phyloP scores from a whole-genome alignment of 257 asterid genomes.

The Rauvolfia tetraphylla region DNA sequence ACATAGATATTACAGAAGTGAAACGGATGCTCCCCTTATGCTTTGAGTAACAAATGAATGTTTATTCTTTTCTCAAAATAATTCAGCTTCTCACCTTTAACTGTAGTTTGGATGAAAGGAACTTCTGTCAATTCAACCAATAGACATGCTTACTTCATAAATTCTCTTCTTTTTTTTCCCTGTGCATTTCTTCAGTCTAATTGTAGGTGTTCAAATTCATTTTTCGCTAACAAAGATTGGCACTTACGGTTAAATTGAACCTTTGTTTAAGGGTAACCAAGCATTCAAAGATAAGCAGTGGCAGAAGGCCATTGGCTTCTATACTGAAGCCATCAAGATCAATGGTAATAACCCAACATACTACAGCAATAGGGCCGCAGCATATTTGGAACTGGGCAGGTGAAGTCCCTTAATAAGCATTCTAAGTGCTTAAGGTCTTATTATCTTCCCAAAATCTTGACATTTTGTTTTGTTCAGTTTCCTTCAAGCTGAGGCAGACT shows the following conservation, averaged over 20 bases:
- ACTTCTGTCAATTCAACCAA: background rate
- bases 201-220: background rate
- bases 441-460: constrained; percentile 6
- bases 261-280: constrained; percentile 69
- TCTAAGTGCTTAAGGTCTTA: background rate
- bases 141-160: background rate
- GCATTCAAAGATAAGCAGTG: constrained; percentile 88
- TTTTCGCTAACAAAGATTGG: background rate
- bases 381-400: constrained; percentile 81
- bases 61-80: background rate
- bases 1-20: background rate
- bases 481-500: constrained; percentile 83
- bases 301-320: constrained; percentile 83
- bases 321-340: constrained; percentile 89
- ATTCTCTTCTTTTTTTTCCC: background rate
- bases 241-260: background rate
- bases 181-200: background rate
- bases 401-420: constrained; percentile 16
- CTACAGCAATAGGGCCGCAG: constrained; percentile 92
- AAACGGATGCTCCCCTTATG: background rate
- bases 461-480: constrained; percentile 38
- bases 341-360: constrained; percentile 76
- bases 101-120: background rate
- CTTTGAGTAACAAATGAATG: background rate
- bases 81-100: background rate